A percentile compares a stretch with the other conserved stretches of the same genome.
These are phyloP conservation scores for Boletus tylopilopsis DNA, from an alignment of 768 basidiomycete species.

Conservation along the genomic window DNA sequence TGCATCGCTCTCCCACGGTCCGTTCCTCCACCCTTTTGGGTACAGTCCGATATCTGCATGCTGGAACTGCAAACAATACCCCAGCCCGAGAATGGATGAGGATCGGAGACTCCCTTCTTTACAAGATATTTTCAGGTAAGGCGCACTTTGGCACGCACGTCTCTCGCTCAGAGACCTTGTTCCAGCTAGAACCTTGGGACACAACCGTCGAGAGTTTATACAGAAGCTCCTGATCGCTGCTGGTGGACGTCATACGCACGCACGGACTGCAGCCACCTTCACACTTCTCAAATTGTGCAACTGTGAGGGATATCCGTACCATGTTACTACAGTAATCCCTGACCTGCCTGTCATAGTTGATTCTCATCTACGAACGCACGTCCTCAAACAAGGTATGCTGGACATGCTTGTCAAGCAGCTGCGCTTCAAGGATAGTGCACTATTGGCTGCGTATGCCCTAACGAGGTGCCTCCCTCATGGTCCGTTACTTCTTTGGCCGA, in stretches of 20 bases:
- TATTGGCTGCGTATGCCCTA: constrained; percentile 5
- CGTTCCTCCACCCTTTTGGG: constrained; percentile 2
- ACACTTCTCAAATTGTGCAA: constrained; percentile 8
- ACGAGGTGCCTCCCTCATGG: neutral
- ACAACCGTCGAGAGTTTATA: constrained; percentile 2
- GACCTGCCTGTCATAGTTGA: too few species aligned
- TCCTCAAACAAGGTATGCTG: neutral
- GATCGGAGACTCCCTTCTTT: constrained; percentile 6
- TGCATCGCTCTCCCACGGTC: constrained; percentile 5
- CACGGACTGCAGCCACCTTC: constrained; percentile 4
- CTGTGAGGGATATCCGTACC: too few species aligned
- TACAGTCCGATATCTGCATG: constrained; percentile 2
- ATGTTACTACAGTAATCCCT: too few species aligned
- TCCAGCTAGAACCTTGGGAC: constrained; percentile 1
- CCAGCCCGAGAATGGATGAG: constrained; percentile 7
- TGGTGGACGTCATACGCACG: neutral
- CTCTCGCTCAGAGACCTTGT: neutral
- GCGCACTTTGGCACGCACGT: neutral
- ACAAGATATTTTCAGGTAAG: constrained; percentile 5
- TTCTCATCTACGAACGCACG: neutral
- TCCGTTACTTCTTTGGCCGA: neutral
- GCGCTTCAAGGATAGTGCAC: constrained; percentile 1
- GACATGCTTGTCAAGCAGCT: constrained; percentile 2
- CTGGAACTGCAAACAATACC: neutral
- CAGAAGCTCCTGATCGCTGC: constrained; percentile 4